phyloP scores from a whole-genome alignment of 164 flowering plant genomes.

The Chloranthus sessilifolius region DNA sequence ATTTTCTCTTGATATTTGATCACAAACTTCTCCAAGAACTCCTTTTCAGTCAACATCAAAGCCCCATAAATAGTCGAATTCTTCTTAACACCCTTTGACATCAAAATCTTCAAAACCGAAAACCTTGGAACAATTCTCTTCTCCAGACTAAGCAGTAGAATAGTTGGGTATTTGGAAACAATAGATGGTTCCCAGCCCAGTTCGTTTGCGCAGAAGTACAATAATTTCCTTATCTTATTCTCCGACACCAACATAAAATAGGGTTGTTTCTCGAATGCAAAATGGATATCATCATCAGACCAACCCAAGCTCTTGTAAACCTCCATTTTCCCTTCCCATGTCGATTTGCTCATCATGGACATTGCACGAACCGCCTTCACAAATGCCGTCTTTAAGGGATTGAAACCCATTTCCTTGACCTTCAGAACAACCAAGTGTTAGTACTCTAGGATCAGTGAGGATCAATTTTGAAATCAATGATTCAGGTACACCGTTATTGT shows the following conservation, averaged over 20 bases:
- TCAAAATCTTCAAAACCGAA: conserved; percentile 1
- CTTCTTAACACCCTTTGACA: not conserved
- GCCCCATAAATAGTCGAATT: not conserved
- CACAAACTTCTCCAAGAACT: not conserved
- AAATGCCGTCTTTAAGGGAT: not conserved
- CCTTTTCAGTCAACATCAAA: not conserved
- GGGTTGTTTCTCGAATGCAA: conserved; percentile 2
- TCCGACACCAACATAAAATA: not conserved
- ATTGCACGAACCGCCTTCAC: not conserved
- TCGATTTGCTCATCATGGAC: not conserved
- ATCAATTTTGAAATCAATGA: not conserved
- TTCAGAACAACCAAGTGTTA: not conserved
- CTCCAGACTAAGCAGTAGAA: conserved; percentile 5
- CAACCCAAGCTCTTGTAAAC: conserved; percentile 4
- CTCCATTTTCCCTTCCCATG: conserved; percentile 7
- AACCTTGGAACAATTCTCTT: conserved; percentile 3
- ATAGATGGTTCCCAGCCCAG: not conserved
- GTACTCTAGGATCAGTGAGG: not conserved
- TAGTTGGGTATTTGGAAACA: not conserved
- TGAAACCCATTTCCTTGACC: not conserved
- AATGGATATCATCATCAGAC: conserved; percentile 3
- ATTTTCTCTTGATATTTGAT: not conserved
- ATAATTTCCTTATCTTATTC: conserved; percentile 2
- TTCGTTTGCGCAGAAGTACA: not conserved
- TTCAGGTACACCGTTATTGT: not conserved